Conservation (phyloP, 768 basidiomycete genomes). For the Lentinula lateritia region DNA sequence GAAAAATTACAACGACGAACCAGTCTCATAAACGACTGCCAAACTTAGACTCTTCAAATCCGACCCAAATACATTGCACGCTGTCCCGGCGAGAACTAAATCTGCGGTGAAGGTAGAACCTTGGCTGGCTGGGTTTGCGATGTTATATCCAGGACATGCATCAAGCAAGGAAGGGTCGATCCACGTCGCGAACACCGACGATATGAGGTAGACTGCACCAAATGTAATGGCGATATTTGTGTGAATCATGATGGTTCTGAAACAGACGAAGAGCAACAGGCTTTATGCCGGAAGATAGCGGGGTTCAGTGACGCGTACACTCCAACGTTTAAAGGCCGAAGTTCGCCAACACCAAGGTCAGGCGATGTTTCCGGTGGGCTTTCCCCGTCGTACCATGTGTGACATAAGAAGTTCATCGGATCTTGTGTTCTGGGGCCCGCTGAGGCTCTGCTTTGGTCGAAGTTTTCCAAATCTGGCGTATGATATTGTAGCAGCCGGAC, state of each 20-base stretch:
- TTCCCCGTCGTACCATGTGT: background rate
- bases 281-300: background rate
- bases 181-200: conserved; percentile 6
- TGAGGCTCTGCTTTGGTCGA: too few species aligned
- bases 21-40: conserved; percentile 53
- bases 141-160: conserved; percentile 57
- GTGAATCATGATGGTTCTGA: background rate
- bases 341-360: background rate
- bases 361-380: background rate
- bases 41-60: conserved; percentile 45
- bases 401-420: background rate
- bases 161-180: conserved; percentile 35
- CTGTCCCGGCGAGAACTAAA: conserved; percentile 42
- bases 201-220: background rate
- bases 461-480: too few species aligned
- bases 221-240: background rate
- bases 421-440: too few species aligned
- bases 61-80: conserved; percentile 56
- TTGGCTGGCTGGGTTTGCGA: conserved; percentile 33
- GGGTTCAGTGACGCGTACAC: background rate
- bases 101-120: conserved; percentile 42
- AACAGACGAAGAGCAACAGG: background rate
- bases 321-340: background rate
- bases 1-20: conserved; percentile 19
- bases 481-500: too few species aligned